These are phyloP conservation scores for Dentipellis fragilis DNA, from an alignment of 768 basidiomycete species.

Conservation along the genomic window DNA sequence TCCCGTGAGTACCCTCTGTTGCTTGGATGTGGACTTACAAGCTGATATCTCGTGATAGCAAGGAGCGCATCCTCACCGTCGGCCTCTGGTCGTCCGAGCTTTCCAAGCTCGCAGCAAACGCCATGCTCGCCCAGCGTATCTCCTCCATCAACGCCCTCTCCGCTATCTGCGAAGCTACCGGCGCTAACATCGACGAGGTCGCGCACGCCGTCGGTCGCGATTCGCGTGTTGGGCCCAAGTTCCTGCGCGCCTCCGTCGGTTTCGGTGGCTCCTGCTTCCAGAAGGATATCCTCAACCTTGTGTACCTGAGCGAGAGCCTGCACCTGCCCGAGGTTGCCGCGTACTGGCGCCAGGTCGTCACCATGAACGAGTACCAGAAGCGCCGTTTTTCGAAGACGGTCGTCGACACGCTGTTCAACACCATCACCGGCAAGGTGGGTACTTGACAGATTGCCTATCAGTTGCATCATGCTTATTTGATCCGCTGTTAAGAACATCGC, in stretches of 20 bases:
- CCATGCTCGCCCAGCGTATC: slow-evolving; percentile 98
- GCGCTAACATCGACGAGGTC: slow-evolving; percentile 97
- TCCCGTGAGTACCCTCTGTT: slow-evolving; percentile 52
- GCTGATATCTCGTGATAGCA: slow-evolving; percentile 28
- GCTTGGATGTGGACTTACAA: not conserved
- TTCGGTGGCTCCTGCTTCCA: slow-evolving; percentile 99
- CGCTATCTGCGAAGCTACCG: slow-evolving; percentile 97
- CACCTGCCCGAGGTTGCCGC: slow-evolving; percentile 95
- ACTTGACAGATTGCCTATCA: not conserved
- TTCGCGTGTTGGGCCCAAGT: slow-evolving; percentile 86
- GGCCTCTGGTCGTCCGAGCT: slow-evolving; percentile 98
- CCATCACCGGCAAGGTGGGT: slow-evolving; percentile 85
- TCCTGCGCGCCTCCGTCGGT: slow-evolving; percentile 91
- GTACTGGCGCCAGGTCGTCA: slow-evolving; percentile 96
- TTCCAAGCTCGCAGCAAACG: slow-evolving; percentile 97
- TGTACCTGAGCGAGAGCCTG: slow-evolving; percentile 90
- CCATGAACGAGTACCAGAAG: slow-evolving; percentile 99
- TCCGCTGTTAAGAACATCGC: slow-evolving; percentile 60
- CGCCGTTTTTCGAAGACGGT: slow-evolving; percentile 90
- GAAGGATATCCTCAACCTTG: slow-evolving; percentile 98
- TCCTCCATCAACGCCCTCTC: slow-evolving; percentile 97
- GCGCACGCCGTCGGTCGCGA: slow-evolving; percentile 91
- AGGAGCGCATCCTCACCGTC: slow-evolving; percentile 78
- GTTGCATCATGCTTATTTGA: not conserved
- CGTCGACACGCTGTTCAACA: slow-evolving; percentile 97